Evolutionary conservation across 768 basidiomycete genomes (phyloP).

Genomic region (Boletus sensibilis): DNA sequence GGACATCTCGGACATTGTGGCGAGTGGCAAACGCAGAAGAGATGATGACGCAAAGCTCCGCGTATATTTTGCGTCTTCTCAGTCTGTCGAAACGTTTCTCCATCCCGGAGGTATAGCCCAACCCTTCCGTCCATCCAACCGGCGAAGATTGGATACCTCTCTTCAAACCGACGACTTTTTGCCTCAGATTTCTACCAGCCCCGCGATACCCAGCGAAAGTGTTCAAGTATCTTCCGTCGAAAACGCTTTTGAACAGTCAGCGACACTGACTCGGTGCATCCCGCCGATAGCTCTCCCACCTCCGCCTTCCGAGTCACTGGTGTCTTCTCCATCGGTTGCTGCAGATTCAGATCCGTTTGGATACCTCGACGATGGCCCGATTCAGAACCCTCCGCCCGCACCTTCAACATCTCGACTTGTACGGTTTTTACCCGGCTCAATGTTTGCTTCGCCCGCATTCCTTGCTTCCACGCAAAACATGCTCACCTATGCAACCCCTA

Average conservation of each 20-base stretch:
- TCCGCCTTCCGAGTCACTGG: background rate
- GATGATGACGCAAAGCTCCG: slow-evolving; percentile 54
- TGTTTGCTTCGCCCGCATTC: slow-evolving; percentile 36
- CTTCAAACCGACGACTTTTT: background rate
- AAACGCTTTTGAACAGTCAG: background rate
- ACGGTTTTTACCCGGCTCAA: slow-evolving; percentile 29
- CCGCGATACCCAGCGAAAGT: background rate
- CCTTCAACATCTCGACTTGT: slow-evolving; percentile 26
- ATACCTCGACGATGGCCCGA: slow-evolving; percentile 47
- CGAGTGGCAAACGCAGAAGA: slow-evolving; percentile 51
- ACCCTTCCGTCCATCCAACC: slow-evolving; percentile 20
- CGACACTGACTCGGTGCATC: background rate
- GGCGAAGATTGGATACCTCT: slow-evolving; percentile 18
- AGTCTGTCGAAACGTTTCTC: slow-evolving; percentile 51
- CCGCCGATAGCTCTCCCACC: slow-evolving; percentile 1
- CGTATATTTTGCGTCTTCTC: slow-evolving; percentile 56
- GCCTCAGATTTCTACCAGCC: background rate
- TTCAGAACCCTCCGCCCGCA: slow-evolving; percentile 23
- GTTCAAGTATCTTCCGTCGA: background rate
- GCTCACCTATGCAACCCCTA: slow-evolving; percentile 52
- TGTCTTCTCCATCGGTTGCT: slow-evolving; percentile 13
- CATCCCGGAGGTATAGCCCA: slow-evolving; percentile 15
- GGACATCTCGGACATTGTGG: slow-evolving; percentile 8
- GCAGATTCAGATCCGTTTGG: slow-evolving; percentile 63
- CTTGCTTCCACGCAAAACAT: slow-evolving; percentile 39